Percentiles rank a stretch among this genome's conserved stretches.
Evolutionary conservation across 257 asterid genomes (phyloP).

Genomic region (Solanum pinnatisectum): DNA sequence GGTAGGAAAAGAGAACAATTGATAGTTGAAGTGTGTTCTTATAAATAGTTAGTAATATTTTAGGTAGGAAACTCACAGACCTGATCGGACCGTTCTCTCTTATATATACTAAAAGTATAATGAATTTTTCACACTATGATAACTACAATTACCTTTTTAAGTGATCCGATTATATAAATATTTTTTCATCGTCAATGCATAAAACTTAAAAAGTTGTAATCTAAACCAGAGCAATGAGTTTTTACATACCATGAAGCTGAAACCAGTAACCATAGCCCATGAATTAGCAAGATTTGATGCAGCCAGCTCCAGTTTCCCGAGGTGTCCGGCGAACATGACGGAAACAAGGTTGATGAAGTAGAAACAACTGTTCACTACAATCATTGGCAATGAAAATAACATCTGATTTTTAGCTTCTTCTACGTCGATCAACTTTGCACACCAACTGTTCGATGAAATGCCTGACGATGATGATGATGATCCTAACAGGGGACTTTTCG

Average conservation of each 20-base stretch:
- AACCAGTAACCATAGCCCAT: conserved; percentile 23
- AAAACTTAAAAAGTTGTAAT: background rate
- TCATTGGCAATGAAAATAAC: conserved; percentile 11
- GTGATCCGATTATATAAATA: background rate
- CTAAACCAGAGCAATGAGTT: background rate
- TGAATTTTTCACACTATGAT: background rate
- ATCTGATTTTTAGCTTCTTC: conserved; percentile 11
- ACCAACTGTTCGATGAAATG: conserved; percentile 6
- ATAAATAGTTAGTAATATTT: too few relatives aligned
- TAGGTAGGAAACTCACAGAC: background rate
- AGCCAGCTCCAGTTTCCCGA: conserved; percentile 15
- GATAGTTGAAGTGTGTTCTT: background rate
- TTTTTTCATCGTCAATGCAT: background rate
- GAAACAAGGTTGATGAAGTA: conserved; percentile 9
- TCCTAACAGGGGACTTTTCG: background rate
- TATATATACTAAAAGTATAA: background rate
- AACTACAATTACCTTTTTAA: background rate
- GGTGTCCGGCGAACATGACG: conserved; percentile 27
- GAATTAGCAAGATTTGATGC: conserved; percentile 22
- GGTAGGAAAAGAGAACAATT: background rate
- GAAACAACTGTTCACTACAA: conserved; percentile 7
- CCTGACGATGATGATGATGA: background rate
- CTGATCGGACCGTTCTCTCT: background rate
- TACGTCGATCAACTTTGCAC: background rate
- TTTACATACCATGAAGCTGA: conserved; percentile 12